phyloP scores from a whole-genome alignment of 768 basidiomycete species.

The Leccinum subgranulosum region DNA sequence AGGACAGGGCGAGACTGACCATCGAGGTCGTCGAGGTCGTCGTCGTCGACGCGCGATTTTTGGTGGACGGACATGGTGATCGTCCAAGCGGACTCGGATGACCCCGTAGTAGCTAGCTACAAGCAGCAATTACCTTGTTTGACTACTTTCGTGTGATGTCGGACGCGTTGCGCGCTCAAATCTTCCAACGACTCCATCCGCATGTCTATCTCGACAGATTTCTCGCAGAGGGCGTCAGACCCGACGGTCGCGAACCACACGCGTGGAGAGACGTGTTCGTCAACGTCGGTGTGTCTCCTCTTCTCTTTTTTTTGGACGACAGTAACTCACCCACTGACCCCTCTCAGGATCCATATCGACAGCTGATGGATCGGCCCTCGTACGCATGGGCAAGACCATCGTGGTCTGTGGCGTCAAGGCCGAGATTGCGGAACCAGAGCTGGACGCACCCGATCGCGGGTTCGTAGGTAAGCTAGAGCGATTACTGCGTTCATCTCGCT shows the following conservation, averaged over 20 bases:
- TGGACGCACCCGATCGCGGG: constrained; percentile 70
- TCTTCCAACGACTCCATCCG: constrained; percentile 90
- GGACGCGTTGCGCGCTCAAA: constrained; percentile 34
- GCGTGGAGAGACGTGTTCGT: constrained; percentile 75
- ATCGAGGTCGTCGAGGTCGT: constrained; percentile 40
- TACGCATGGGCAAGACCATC: constrained; percentile 89
- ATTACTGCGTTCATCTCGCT: not conserved
- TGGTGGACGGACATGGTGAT: not conserved
- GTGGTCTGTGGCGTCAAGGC: constrained; percentile 96
- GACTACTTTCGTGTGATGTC: constrained; percentile 3
- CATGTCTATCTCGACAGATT: constrained; percentile 85
- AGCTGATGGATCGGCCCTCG: constrained; percentile 89
- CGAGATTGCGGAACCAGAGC: constrained; percentile 87
- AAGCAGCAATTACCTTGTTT: too few relatives aligned
- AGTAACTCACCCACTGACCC: not conserved
- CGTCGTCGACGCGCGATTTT: constrained; percentile 29
- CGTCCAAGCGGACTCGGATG: not conserved
- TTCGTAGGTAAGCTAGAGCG: constrained; percentile 65
- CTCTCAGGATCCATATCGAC: constrained; percentile 81
- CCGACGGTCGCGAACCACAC: constrained; percentile 73
- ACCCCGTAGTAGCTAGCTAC: too few relatives aligned
- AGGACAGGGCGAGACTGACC: constrained; percentile 28
- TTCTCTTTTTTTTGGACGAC: not conserved
- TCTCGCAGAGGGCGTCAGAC: constrained; percentile 69
- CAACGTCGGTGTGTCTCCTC: constrained; percentile 66